These are phyloP conservation scores for Pichia sp. DNA, from an alignment of 1,139 yeast genomes.

Conservation along the genomic window DNA sequence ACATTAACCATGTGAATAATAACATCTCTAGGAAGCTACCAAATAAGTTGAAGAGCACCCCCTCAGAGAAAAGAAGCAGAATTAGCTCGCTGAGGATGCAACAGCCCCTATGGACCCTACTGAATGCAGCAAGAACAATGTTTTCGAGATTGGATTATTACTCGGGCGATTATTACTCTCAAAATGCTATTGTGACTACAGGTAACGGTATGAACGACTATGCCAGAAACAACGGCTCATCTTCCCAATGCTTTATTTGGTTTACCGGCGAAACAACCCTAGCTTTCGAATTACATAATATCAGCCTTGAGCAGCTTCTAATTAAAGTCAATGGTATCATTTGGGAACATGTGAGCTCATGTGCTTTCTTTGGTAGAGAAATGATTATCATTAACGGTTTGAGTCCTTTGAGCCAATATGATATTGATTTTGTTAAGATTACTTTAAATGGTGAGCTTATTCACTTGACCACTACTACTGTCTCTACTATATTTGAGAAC, in stretches of 20 bases:
- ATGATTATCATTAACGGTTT: conserved; percentile 53
- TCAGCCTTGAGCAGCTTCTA: conserved; percentile 33
- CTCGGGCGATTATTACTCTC: conserved; percentile 31
- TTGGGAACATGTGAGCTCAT: conserved; percentile 50
- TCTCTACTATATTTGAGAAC: conserved; percentile 36
- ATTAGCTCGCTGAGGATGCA: conserved; percentile 24
- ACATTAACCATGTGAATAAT: conserved; percentile 10
- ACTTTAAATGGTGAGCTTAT: conserved; percentile 32
- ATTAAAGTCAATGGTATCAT: conserved; percentile 52
- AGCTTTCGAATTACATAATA: conserved; percentile 38
- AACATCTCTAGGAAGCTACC: conserved; percentile 1
- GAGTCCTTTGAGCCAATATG: conserved; percentile 63
- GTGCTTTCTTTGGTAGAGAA: conserved; percentile 33
- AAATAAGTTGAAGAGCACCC: conserved; percentile 1
- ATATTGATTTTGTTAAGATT: conserved; percentile 48
- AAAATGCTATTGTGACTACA: conserved; percentile 32
- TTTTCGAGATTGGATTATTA: conserved; percentile 37
- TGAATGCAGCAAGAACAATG: conserved; percentile 56
- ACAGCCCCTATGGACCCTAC: conserved; percentile 63
- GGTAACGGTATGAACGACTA: conserved; percentile 28
- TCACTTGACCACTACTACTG: conserved; percentile 36
- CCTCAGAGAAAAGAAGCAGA: conserved; percentile 17
- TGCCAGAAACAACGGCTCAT: conserved; percentile 22
- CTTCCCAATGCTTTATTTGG: conserved; percentile 37
- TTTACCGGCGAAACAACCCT: conserved; percentile 50